phyloP scores from a whole-genome alignment of 192 early-diverging fungal species.

The Coemansia umbellata region DNA sequence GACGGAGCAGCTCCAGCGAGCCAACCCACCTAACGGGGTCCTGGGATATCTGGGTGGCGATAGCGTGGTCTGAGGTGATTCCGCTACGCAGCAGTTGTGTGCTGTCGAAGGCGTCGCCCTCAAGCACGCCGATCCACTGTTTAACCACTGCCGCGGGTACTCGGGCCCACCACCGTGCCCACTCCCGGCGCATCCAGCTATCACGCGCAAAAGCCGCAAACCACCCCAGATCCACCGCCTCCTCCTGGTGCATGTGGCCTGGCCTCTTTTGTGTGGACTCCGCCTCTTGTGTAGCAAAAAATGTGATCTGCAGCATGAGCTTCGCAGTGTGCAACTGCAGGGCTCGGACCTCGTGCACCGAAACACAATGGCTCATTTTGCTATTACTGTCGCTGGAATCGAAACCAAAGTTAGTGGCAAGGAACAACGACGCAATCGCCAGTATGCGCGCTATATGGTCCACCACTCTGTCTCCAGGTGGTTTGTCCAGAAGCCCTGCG shows the following conservation, averaged over 20 bases:
- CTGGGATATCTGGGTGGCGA: constrained; percentile 11
- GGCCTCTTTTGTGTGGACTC: too few relatives aligned
- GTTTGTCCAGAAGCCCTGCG: too few relatives aligned
- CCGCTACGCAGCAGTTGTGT: constrained; percentile 10
- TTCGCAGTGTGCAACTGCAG: too few relatives aligned
- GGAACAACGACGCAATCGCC: too few relatives aligned
- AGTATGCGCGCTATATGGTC: too few relatives aligned
- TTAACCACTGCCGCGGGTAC: constrained; percentile 21
- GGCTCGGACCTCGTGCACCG: too few relatives aligned
- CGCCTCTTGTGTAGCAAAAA: background rate
- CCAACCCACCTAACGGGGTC: constrained; percentile 26
- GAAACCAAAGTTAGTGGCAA: too few relatives aligned
- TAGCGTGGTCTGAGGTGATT: constrained; percentile 14
- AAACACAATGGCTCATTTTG: too few relatives aligned
- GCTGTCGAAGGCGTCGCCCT: constrained; percentile 14
- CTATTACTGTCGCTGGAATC: too few relatives aligned
- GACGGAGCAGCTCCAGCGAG: constrained; percentile 36
- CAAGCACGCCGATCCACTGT: constrained; percentile 17
- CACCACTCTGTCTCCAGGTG: too few relatives aligned
- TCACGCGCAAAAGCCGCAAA: constrained; percentile 22
- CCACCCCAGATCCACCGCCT: constrained; percentile 8
- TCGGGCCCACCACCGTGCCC: constrained; percentile 38
- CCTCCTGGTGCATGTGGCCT: too few relatives aligned
- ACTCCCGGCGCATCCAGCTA: constrained; percentile 19
- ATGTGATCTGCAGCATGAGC: too few relatives aligned